Conservation (phyloP, 352 stramenopile species). For the Phytophthora pisi region DNA sequence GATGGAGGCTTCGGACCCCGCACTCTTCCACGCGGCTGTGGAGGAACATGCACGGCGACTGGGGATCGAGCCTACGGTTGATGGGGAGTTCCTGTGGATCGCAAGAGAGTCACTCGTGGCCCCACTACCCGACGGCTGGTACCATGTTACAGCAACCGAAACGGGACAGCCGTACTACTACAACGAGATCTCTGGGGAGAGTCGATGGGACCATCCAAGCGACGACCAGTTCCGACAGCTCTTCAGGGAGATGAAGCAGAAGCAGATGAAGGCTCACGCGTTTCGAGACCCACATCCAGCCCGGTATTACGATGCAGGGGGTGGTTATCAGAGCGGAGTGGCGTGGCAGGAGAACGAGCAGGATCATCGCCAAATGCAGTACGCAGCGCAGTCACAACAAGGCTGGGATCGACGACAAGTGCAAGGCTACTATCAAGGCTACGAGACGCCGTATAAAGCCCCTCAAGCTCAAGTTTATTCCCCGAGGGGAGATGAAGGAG, state of each 20-base stretch:
- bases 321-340: slow-evolving; percentile 23
- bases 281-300: slow-evolving; percentile 25
- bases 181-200: slow-evolving; percentile 76
- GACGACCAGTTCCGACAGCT: slow-evolving; percentile 75
- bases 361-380: slow-evolving; percentile 27
- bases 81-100: slow-evolving; percentile 76
- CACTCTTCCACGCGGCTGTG: slow-evolving; percentile 77
- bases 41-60: slow-evolving; percentile 73
- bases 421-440: slow-evolving; percentile 32
- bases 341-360: slow-evolving; percentile 38
- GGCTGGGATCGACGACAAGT: slow-evolving; percentile 29
- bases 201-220: slow-evolving; percentile 81
- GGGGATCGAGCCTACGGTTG: slow-evolving; percentile 62
- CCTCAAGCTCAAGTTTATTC: slow-evolving; percentile 30
- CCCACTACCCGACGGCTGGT: slow-evolving; percentile 70
- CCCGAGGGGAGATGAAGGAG: slow-evolving; percentile 10
- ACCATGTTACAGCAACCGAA: slow-evolving; percentile 65
- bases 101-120: slow-evolving; percentile 78
- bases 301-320: slow-evolving; percentile 40
- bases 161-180: slow-evolving; percentile 81
- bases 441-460: slow-evolving; percentile 27
- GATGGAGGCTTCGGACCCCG: slow-evolving; percentile 64
- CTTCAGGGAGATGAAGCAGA: slow-evolving; percentile 51
- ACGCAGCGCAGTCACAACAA: slow-evolving; percentile 23
- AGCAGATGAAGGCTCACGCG: slow-evolving; percentile 31